Conservation (phyloP, 1,139 yeast genomes). For the Yamadazyma siamensis region DNA sequence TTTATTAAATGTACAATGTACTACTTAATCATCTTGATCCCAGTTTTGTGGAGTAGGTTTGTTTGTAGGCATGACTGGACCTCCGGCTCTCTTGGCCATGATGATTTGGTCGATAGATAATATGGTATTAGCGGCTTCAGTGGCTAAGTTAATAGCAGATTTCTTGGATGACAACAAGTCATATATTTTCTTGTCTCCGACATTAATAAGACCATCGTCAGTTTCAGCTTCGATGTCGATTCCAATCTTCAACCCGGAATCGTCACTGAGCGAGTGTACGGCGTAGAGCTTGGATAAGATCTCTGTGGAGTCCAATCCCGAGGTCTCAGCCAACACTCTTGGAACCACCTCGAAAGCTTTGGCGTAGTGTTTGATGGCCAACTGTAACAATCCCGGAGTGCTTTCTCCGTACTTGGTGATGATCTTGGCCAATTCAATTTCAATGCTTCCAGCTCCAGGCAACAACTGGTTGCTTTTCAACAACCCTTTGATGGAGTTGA, state of each 20-base stretch:
- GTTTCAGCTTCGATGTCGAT: slow-evolving; percentile 66
- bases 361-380: slow-evolving; percentile 92
- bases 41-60: slow-evolving; percentile 83
- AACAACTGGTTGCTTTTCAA: slow-evolving; percentile 75
- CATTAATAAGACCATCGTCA: slow-evolving; percentile 69
- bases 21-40: slow-evolving; percentile 87
- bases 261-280: slow-evolving; percentile 54
- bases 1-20: slow-evolving; percentile 1
- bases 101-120: slow-evolving; percentile 87
- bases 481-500: slow-evolving; percentile 85
- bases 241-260: slow-evolving; percentile 48
- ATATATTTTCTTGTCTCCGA: slow-evolving; percentile 63
- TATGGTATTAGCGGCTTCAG: slow-evolving; percentile 92
- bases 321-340: slow-evolving; percentile 87
- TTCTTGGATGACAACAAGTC: slow-evolving; percentile 80
- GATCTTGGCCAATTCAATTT: slow-evolving; percentile 79
- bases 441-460: slow-evolving; percentile 98
- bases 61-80: slow-evolving; percentile 79
- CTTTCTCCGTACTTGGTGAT: slow-evolving; percentile 84
- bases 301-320: slow-evolving; percentile 90
- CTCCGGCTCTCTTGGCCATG: slow-evolving; percentile 96
- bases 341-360: slow-evolving; percentile 97
- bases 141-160: slow-evolving; percentile 88
- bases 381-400: slow-evolving; percentile 89
- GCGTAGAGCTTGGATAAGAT: slow-evolving; percentile 84